Evolutionary conservation across 2,329 filamentous ascomycete species (phyloP), one percentile per base, ranked within the genome.

Genomic region (Aspergillus fumigatus): DNA sequence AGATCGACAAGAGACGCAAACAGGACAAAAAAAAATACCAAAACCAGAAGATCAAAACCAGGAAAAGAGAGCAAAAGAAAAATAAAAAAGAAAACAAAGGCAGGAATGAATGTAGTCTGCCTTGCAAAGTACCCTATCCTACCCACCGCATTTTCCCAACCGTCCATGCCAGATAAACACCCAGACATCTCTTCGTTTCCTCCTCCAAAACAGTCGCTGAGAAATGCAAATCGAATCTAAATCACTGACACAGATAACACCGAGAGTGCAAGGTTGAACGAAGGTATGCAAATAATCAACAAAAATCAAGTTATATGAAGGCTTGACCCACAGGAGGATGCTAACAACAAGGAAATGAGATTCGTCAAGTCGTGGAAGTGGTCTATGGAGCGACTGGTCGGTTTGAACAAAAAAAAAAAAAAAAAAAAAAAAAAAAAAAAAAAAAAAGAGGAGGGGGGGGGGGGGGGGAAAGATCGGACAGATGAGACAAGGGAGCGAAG

Each of bases 311-410:
- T 49, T 48, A 53, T 57, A 58, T 55, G 14, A 26, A 53, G 27
- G 29, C 60, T 17, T 27, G 49, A 27, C 53, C 53, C 43, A 48
- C 61, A 61, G 57, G 53, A 63, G 53, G 52, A 59, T 58, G 53
- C n/a, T 25, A 25, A 14, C 11, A 25, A 47, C 43, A 58, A 53
- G 55, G 40, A 52, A 57, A 57, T 54, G 58, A 62, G 14, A 55
- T 61, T 67, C 65, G 61, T 69, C 56, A 67, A 65, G 61, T 68
- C 65, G 59, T 70, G 49, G 60, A 63, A 62, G 51, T 54, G 54
- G 43, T 64, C 53, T 62, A 61, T 57, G 38, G 32, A 55, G 57
- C 51, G 52, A 57, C 52, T 52, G 52, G 40, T 29, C 41, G 38
- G 52, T 38, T 45, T 54, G 32, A 48, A 38, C 54, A 29, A 54